Percentiles rank a stretch among this genome's conserved stretches.
Evolutionary conservation across 208 protist species (phyloP).

Genomic region (Trypanosoma vivax): DNA sequence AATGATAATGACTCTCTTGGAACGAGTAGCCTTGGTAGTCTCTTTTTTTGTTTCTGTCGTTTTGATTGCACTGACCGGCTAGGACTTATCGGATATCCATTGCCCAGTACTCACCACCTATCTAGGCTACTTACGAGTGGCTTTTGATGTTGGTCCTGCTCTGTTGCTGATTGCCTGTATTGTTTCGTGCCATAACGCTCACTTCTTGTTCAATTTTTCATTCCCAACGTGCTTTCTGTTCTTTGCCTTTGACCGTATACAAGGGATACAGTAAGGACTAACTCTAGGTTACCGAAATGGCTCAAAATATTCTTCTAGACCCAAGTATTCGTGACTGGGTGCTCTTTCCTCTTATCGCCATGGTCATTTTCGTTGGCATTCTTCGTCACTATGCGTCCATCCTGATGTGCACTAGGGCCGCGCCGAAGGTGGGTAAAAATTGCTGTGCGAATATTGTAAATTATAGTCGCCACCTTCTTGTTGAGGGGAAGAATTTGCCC

Average conservation of each 20-base stretch:
- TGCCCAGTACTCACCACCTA: no score
- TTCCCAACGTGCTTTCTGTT: slow-evolving; percentile 10
- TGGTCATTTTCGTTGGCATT: slow-evolving; percentile 91
- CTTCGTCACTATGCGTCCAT: slow-evolving; percentile 84
- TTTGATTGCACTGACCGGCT: no score
- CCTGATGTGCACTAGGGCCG: slow-evolving; percentile 40
- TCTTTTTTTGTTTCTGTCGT: no score
- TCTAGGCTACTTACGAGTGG: no score
- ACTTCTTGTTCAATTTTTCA: not conserved
- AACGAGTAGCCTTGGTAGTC: no score
- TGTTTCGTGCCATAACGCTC: no score
- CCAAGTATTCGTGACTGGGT: slow-evolving; percentile 94
- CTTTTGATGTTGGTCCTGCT: no score
- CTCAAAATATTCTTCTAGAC: slow-evolving; percentile 88
- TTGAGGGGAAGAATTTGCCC: slow-evolving; percentile 47
- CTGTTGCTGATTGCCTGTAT: no score
- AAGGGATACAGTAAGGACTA: not conserved
- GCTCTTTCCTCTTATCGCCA: slow-evolving; percentile 90
- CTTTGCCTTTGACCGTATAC: slow-evolving; percentile 10
- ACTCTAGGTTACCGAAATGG: slow-evolving; percentile 23
- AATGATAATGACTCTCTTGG: no score
- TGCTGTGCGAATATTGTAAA: slow-evolving; percentile 67
- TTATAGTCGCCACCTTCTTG: slow-evolving; percentile 54
- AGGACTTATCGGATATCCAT: no score
- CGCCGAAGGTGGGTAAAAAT: slow-evolving; percentile 46